Base-by-base conservation (phyloP, 1,139 yeast species). In the Ogataea hybrid region DNA sequence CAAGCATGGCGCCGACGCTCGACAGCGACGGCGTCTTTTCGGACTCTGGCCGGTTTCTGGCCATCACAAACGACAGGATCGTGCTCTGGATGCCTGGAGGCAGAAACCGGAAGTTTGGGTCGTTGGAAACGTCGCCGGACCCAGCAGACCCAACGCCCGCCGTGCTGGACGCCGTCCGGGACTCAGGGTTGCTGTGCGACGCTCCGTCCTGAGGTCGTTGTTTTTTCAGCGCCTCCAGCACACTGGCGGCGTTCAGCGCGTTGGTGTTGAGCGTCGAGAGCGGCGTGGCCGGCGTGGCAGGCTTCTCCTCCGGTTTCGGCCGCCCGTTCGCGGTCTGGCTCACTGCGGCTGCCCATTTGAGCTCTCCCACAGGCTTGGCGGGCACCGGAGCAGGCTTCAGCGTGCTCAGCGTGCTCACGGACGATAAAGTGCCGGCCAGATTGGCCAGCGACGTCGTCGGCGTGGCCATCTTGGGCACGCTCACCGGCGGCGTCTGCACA, bases 71-170 rank as follows among this genome's bases (percentile, higher is more conserved):
- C 0, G 84, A 75, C 18, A 75, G 58, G 2, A 79, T 71, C 46
- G 79, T 71, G 53, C 80, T 81, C 60, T 84, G 90, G 30, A 84
- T 74, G 22, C 94, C 94, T 6, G 87, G 81, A 4, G 92, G 90
- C 40, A 81, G 62, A 38, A 65, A 68, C 31, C 79, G 60, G 46
- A 81, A 68, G 17, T 52, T 47, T 14, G 58, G 52, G 41, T 62
- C 65, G 7, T 56, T 54, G 8, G 51, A 55, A 15, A 57, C 50
- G 28, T 56, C 64, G 16, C 50, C 52, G 36, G 58, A 64, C 12
- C 48, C 43, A 38, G 53, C 38, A 41, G 42, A 14, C 57, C 53
- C 11, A 57, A 52, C 18, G 12, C 35, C 42, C 14, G 40, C 28
- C 14, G 48, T 33, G 28, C 31, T 30, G 21, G 61, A 60, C 21